These are phyloP conservation scores for Kluyveromyces sp. DNA, from an alignment of 1,139 yeast genomes.

Conservation along the genomic window DNA sequence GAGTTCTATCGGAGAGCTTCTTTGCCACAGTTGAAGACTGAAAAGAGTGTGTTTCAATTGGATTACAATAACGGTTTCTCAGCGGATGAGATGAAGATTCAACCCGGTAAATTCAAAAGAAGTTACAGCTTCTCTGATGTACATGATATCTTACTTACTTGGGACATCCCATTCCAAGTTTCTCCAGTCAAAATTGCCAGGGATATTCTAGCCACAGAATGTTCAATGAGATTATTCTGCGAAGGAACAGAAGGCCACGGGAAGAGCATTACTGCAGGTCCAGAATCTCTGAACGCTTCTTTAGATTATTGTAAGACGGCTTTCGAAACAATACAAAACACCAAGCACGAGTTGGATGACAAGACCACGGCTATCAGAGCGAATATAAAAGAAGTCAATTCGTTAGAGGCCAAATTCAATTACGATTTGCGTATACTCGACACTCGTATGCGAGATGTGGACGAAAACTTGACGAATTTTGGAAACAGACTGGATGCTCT, in stretches of 20 bases:
- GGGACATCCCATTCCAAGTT: conserved; percentile 33
- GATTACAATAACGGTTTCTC: conserved; percentile 17
- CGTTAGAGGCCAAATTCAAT: conserved; percentile 65
- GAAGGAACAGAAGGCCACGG: conserved; percentile 7
- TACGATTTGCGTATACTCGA: conserved; percentile 73
- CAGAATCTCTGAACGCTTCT: not conserved
- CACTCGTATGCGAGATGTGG: conserved; percentile 73
- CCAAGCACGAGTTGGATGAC: conserved; percentile 34
- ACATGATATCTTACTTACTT: conserved; percentile 35
- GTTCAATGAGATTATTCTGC: conserved; percentile 8
- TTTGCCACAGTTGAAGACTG: conserved; percentile 35
- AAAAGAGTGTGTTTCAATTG: conserved; percentile 32
- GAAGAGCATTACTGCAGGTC: conserved; percentile 5
- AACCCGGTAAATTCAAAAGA: conserved; percentile 14
- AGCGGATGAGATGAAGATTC: not conserved
- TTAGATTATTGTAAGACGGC: not conserved
- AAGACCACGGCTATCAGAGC: conserved; percentile 13
- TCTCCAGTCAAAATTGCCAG: conserved; percentile 28
- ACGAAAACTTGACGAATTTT: conserved; percentile 56
- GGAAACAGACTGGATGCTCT: conserved; percentile 37
- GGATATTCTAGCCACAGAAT: conserved; percentile 25
- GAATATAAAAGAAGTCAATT: conserved; percentile 56
- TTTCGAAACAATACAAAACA: conserved; percentile 9
- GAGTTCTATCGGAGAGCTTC: conserved; percentile 42
- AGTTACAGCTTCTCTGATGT: conserved; percentile 42